Conservation (phyloP, 768 basidiomycete genomes). For the Candolleomyces efflorescens region DNA sequence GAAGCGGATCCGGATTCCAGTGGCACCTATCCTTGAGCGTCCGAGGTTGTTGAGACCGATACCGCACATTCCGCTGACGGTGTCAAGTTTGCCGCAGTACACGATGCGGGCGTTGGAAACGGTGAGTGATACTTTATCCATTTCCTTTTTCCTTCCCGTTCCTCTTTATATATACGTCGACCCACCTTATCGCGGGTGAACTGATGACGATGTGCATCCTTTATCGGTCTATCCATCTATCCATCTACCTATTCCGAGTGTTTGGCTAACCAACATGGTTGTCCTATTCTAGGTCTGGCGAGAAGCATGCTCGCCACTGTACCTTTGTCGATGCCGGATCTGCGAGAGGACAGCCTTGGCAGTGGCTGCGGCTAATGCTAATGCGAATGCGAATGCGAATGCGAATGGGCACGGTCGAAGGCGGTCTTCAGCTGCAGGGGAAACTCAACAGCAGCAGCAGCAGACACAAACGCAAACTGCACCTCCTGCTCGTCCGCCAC, state of each 20-base stretch:
- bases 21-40: slow-evolving; percentile 59
- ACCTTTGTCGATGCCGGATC: slow-evolving; percentile 68
- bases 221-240: too few species aligned
- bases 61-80: slow-evolving; percentile 61
- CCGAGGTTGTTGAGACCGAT: slow-evolving; percentile 62
- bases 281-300: slow-evolving; percentile 54
- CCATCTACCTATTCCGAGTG: too few species aligned
- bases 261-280: neutral
- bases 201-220: too few species aligned
- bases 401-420: neutral
- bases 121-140: slow-evolving; percentile 44
- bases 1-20: slow-evolving; percentile 23
- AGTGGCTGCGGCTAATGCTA: slow-evolving; percentile 33
- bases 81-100: slow-evolving; percentile 49
- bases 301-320: slow-evolving; percentile 67
- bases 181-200: neutral
- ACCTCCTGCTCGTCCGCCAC: neutral
- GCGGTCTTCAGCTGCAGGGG: too few species aligned
- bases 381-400: slow-evolving; percentile 13
- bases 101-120: slow-evolving; percentile 54
- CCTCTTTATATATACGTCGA: slow-evolving; percentile 1
- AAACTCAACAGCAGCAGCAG: neutral
- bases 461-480: neutral
- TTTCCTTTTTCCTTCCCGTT: neutral
- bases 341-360: slow-evolving; percentile 65